phyloP scores from a whole-genome alignment of 306 rosid species.

The Glycine tomentella region DNA sequence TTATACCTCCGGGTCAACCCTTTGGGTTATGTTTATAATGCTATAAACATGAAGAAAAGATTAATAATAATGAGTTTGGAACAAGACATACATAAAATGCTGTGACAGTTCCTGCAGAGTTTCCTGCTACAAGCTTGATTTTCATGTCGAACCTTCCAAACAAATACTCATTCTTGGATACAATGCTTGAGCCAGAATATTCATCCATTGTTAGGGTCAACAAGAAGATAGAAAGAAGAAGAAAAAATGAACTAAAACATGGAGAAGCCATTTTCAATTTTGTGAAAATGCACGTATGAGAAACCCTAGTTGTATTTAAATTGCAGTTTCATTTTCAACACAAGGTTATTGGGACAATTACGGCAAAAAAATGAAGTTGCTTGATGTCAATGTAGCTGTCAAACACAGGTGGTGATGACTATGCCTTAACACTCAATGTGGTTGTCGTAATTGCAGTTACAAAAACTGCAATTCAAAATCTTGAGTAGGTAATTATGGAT shows the following conservation, averaged over 20 bases:
- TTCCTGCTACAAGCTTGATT: constrained; percentile 54
- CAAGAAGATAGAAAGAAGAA: constrained; percentile 37
- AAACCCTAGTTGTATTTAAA: constrained; percentile 21
- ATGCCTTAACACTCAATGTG: constrained; percentile 27
- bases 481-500: not conserved
- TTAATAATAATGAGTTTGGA: not conserved
- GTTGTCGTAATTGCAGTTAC: constrained; percentile 41
- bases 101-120: constrained; percentile 62
- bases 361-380: not conserved
- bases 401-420: constrained; percentile 39
- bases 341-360: constrained; percentile 10
- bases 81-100: constrained; percentile 43
- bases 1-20: too few species aligned
- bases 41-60: not conserved
- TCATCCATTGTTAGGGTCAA: constrained; percentile 50
- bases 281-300: not conserved
- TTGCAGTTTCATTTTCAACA: not conserved
- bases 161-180: constrained; percentile 50
- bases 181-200: constrained; percentile 53
- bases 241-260: constrained; percentile 1
- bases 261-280: constrained; percentile 41
- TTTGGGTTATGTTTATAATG: too few species aligned
- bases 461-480: constrained; percentile 41
- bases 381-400: not conserved
- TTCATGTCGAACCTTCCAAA: constrained; percentile 59